These are phyloP conservation scores for Amanita phalloides DNA, from an alignment of 768 basidiomycete genomes.

Conservation along the genomic window DNA sequence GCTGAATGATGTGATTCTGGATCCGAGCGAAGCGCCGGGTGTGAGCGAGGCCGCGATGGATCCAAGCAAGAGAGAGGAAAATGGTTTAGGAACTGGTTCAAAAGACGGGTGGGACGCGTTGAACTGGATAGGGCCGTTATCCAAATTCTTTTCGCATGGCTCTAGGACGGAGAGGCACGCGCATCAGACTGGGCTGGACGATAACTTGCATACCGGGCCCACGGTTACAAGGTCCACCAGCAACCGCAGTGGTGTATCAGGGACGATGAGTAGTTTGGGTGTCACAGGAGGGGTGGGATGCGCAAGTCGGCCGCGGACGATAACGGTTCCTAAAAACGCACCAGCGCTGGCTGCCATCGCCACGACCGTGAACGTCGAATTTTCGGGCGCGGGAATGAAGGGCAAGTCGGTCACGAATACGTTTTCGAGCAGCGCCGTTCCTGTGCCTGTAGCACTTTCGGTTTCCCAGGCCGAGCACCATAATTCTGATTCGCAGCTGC, in stretches of 20 bases:
- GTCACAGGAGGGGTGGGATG: conserved; percentile 14
- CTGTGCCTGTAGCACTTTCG: neutral
- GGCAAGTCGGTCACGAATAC: conserved; percentile 31
- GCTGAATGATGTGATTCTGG: conserved; percentile 84
- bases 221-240: neutral
- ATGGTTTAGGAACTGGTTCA: conserved; percentile 8
- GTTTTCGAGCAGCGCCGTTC: conserved; percentile 7
- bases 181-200: conserved; percentile 1
- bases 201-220: conserved; percentile 9
- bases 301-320: conserved; percentile 27
- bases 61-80: conserved; percentile 37
- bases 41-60: conserved; percentile 66
- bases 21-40: conserved; percentile 64
- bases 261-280: conserved; percentile 7
- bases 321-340: conserved; percentile 59
- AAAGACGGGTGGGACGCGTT: conserved; percentile 20
- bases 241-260: neutral
- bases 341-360: conserved; percentile 82
- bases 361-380: conserved; percentile 95
- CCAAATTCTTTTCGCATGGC: conserved; percentile 55
- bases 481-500: neutral
- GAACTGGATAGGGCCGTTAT: conserved; percentile 78
- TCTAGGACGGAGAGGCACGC: conserved; percentile 12
- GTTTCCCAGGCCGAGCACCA: conserved; percentile 1
- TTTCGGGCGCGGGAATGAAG: conserved; percentile 51